A percentile compares a stretch with the other conserved stretches of the same genome.
Evolutionary conservation across 495 filamentous ascomycete species (phyloP).

Genomic region (Podospora conica): DNA sequence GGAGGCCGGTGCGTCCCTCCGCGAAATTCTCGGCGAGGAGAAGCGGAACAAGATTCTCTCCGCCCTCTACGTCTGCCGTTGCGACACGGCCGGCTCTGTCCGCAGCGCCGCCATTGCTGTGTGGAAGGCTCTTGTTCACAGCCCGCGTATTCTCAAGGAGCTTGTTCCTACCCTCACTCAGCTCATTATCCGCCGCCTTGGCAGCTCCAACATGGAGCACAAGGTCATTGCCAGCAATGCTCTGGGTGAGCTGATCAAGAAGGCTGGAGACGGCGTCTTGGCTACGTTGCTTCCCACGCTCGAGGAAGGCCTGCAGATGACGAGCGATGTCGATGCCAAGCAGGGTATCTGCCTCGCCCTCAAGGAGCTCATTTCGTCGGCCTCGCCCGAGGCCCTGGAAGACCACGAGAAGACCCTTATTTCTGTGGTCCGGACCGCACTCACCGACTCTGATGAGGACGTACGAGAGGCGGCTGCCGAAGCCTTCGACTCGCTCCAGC

Average conservation of each 20-base stretch:
- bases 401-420: slow-evolving; percentile 94
- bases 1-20: slow-evolving; percentile 82
- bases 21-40: slow-evolving; percentile 91
- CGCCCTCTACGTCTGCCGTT: slow-evolving; percentile 92
- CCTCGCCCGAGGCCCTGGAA: slow-evolving; percentile 80
- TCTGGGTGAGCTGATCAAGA: slow-evolving; percentile 90
- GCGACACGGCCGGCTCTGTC: slow-evolving; percentile 90
- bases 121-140: slow-evolving; percentile 95
- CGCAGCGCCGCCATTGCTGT: slow-evolving; percentile 84
- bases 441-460: slow-evolving; percentile 82
- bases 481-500: slow-evolving; percentile 90
- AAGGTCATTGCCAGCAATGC: slow-evolving; percentile 97
- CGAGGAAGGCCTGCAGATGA: slow-evolving; percentile 83
- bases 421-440: slow-evolving; percentile 84
- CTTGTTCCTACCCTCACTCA: slow-evolving; percentile 90
- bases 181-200: slow-evolving; percentile 87
- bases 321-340: slow-evolving; percentile 86
- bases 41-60: slow-evolving; percentile 93
- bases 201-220: slow-evolving; percentile 94
- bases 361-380: slow-evolving; percentile 87
- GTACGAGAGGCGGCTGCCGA: slow-evolving; percentile 95
- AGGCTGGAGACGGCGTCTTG: slow-evolving; percentile 89
- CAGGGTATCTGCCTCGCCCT: slow-evolving; percentile 97
- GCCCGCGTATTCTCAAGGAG: slow-evolving; percentile 87
- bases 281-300: slow-evolving; percentile 83